phyloP scores from a whole-genome alignment of 139 green algal genomes.

The Picochlorum sp. region DNA sequence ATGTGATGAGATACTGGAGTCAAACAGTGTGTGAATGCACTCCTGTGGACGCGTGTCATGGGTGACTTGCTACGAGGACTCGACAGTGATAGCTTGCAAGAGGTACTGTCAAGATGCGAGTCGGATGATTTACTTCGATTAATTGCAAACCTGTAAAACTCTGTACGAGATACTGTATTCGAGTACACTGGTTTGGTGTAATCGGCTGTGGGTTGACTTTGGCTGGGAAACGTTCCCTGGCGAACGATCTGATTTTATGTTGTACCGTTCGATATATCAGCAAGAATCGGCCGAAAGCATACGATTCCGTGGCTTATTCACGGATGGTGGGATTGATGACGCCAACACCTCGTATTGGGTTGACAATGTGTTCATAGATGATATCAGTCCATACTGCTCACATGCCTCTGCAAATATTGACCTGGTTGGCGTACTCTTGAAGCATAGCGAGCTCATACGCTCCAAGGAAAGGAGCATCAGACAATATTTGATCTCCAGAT shows the following conservation, averaged over 20 bases:
- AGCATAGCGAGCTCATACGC: background rate
- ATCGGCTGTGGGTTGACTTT: conserved; percentile 4
- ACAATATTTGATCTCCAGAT: conserved; percentile 3
- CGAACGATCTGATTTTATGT: background rate
- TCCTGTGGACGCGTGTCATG: too few relatives aligned
- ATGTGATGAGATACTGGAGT: too few relatives aligned
- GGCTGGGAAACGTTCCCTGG: background rate
- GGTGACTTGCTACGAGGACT: background rate
- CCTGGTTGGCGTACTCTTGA: background rate
- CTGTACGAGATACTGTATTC: conserved; percentile 4
- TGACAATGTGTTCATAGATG: conserved; percentile 8
- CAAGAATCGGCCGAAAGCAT: background rate
- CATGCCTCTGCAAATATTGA: conserved; percentile 8
- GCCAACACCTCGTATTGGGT: conserved; percentile 7
- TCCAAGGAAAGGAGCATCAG: background rate
- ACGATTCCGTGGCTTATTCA: conserved; percentile 6
- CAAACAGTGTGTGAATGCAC: too few relatives aligned
- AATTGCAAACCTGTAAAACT: conserved; percentile 1
- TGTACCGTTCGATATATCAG: background rate
- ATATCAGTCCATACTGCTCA: conserved; percentile 4
- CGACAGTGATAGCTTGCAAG: conserved; percentile 6
- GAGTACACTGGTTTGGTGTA: conserved; percentile 1
- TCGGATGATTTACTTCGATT: background rate
- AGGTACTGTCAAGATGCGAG: conserved; percentile 7
- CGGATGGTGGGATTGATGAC: conserved; percentile 1